Base-by-base conservation (phyloP, 495 filamentous ascomycete genomes). In the Aspergillus ellipticus region DNA sequence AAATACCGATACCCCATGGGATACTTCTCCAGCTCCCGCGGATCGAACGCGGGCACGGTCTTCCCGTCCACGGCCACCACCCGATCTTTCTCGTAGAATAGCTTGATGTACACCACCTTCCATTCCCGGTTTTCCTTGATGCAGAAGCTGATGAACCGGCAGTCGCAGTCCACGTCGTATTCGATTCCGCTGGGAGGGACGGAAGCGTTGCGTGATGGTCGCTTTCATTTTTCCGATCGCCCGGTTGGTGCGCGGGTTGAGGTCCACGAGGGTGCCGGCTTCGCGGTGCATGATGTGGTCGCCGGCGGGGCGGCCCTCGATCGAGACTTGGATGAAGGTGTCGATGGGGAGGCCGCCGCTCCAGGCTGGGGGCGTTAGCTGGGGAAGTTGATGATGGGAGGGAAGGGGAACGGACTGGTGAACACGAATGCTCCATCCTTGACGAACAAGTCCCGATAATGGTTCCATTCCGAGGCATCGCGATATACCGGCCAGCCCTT, bases 171-270 rank as follows among this genome's bases (percentile, higher is more conserved):
- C 22, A 53, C 64, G 56, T 68, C 66, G 51, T 59, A 62, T 35
- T 62, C 57, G 26, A 57, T 52, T 6, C 51, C 61, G 29, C 16
- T 57, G 28, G n/a, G 37, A 41, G 45, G n/a, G n/a, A n/a, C n/a
- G n/a, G n/a, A 68, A 68, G 39, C 63, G 64, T 51, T 66, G 66
- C 11, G 64, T 68, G 54, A 68, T 68, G 26, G 53, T 65, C 20
- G 61, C 63, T 29, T 68, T 66, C 64, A 68, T 62, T 51, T 66
- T 68, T 13, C 57, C 60, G 11, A 66, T 59, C 7, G 66, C 66
- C 45, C 66, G 64, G 4, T 55, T 58, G 8, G 43, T 59, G 31
- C 37, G 15, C 4, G 53, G 53, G 43, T 62, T 60, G 43, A 68
- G 60, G 49, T 68, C 66, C 9, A 61, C 64, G 3, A 53, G 57